A percentile compares a stretch with the other conserved stretches of the same genome.
Evolutionary conservation across 2,329 filamentous ascomycete species (phyloP).

Genomic region (Grosmannia huntii): DNA sequence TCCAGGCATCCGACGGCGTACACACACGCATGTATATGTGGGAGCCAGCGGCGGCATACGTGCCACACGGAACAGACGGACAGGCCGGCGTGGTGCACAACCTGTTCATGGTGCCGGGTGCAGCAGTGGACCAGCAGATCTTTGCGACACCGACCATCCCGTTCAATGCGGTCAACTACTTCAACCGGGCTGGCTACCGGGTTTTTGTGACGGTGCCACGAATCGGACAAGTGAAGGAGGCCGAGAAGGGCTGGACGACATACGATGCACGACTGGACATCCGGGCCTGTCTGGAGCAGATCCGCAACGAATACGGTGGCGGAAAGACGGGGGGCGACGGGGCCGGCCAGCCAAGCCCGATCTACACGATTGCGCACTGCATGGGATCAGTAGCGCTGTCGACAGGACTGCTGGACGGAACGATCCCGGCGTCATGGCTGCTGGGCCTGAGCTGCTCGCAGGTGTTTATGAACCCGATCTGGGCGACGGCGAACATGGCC

Average conservation of each 20-base stretch:
- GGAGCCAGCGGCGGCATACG: constrained; percentile 36
- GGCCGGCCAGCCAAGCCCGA: constrained; percentile 14
- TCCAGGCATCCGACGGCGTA: constrained; percentile 40
- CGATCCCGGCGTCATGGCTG: constrained; percentile 44
- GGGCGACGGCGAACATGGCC: constrained; percentile 40
- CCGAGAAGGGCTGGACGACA: constrained; percentile 41
- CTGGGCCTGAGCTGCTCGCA: constrained; percentile 45
- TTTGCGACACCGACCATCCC: constrained; percentile 49
- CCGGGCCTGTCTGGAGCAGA: constrained; percentile 38
- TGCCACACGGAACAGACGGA: constrained; percentile 12
- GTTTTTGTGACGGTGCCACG: constrained; percentile 46
- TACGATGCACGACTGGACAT: constrained; percentile 49
- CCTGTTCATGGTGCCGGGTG: constrained; percentile 49
- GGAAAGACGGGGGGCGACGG: constrained; percentile 5
- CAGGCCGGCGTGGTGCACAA: constrained; percentile 26
- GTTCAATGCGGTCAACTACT: constrained; percentile 51
- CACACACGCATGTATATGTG: constrained; percentile 42
- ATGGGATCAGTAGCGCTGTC: constrained; percentile 49
- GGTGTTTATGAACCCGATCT: constrained; percentile 51
- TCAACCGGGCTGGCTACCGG: constrained; percentile 45
- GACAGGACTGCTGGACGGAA: constrained; percentile 47
- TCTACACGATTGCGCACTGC: constrained; percentile 50
- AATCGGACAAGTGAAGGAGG: constrained; percentile 38
- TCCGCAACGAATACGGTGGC: constrained; percentile 27
- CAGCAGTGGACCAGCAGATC: constrained; percentile 50